A percentile compares a stretch with the other conserved stretches of the same genome.
Conservation (phyloP, 371 early-diverging fungal species). For the Mortierella sp. region DNA sequence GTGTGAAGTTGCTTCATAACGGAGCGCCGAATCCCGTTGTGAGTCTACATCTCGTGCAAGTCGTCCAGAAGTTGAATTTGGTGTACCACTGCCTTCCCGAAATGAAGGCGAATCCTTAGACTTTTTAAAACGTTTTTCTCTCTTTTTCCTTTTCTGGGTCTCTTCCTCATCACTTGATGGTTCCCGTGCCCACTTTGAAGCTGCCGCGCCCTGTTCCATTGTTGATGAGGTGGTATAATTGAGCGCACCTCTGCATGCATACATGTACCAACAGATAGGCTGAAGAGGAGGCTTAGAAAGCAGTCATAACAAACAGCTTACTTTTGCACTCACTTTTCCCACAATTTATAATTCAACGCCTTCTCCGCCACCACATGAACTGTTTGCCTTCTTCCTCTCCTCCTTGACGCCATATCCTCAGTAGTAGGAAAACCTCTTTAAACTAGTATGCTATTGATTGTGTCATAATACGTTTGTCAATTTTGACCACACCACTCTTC, state of each 20-base stretch:
- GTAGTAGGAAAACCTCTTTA: background rate
- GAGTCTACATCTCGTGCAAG: conserved; percentile 19
- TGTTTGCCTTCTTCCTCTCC: background rate
- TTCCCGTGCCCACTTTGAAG: conserved; percentile 51
- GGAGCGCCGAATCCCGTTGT: conserved; percentile 11
- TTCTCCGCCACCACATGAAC: no score
- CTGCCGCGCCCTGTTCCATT: conserved; percentile 47
- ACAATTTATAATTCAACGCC: no score
- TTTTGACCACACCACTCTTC: background rate
- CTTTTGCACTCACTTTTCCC: background rate
- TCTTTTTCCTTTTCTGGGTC: conserved; percentile 20
- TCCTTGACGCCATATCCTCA: background rate
- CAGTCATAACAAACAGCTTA: background rate
- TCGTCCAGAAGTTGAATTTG: conserved; percentile 22
- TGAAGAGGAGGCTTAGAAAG: conserved; percentile 6
- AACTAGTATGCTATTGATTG: background rate
- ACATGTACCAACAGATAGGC: background rate
- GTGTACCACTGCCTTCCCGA: conserved; percentile 42
- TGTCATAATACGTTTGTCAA: background rate
- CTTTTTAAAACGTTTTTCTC: conserved; percentile 43
- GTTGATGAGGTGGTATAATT: background rate
- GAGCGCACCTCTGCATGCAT: background rate
- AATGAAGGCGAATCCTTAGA: conserved; percentile 43
- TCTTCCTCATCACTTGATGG: conserved; percentile 53
- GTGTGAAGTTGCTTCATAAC: conserved; percentile 10